phyloP scores from a whole-genome alignment of 225 moss, liverwort and hornwort genomes.

The Sphagnum tenellum region DNA sequence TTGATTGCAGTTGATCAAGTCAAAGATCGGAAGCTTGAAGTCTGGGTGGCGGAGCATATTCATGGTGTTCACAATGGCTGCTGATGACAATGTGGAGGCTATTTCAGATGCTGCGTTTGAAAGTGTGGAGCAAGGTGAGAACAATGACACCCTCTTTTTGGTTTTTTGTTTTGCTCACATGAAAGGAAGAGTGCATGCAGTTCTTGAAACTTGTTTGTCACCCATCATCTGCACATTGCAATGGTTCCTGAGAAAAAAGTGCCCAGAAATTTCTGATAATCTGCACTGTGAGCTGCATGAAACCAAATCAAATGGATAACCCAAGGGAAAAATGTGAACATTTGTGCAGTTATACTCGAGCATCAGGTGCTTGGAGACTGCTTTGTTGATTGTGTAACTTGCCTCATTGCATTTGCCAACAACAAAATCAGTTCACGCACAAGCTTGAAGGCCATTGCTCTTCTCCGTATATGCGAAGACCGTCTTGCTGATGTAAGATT shows the following conservation, averaged over 20 bases:
- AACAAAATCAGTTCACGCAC: conserved; percentile 89
- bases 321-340: background rate
- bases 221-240: too few relatives aligned
- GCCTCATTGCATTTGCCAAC: conserved; percentile 95
- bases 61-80: conserved; percentile 98
- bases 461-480: conserved; percentile 96
- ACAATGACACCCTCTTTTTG: background rate
- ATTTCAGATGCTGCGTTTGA: conserved; percentile 98
- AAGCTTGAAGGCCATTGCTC: conserved; percentile 95
- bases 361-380: conserved; percentile 99
- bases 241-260: too few relatives aligned
- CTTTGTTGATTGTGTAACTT: conserved; percentile 99
- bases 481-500: conserved; percentile 82
- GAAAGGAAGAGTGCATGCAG: too few relatives aligned
- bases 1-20: conserved; percentile 86
- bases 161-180: background rate
- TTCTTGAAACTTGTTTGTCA: too few relatives aligned
- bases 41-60: conserved; percentile 99
- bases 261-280: too few relatives aligned
- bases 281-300: too few relatives aligned
- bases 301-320: too few relatives aligned
- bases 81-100: conserved; percentile 70
- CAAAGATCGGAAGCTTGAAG: conserved; percentile 95
- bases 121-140: conserved; percentile 91
- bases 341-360: conserved; percentile 82